Percentiles rank a stretch among this genome's conserved stretches.
Evolutionary conservation across 179 eudicot species (phyloP).

Genomic region (Sideroxylon spinosum): DNA sequence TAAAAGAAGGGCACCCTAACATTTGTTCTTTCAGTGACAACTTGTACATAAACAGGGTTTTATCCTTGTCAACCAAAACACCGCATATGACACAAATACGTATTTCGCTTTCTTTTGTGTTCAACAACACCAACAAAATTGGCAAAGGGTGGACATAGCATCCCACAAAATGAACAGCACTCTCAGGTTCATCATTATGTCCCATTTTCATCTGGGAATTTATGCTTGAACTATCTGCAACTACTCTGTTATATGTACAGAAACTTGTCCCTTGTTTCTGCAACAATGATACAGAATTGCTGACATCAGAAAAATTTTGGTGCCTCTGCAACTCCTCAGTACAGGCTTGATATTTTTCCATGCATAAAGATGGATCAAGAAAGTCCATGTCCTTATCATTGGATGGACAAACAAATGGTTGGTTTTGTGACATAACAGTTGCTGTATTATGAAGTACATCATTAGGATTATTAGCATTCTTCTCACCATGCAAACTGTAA

Average conservation of each 20-base stretch:
- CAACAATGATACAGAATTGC: constrained; percentile 15
- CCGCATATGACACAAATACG: constrained; percentile 73
- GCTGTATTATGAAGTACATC: constrained; percentile 22
- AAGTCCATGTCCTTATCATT: constrained; percentile 12
- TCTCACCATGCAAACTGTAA: constrained; percentile 13
- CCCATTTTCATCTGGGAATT: constrained; percentile 21
- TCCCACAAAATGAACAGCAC: constrained; percentile 43
- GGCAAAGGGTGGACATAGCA: constrained; percentile 62
- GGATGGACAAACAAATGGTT: constrained; percentile 15
- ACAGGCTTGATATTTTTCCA: constrained; percentile 17
- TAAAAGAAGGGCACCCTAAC: constrained; percentile 58
- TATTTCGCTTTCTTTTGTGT: constrained; percentile 41
- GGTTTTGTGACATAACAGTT: constrained; percentile 20
- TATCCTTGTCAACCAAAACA: constrained; percentile 34
- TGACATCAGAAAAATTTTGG: constrained; percentile 22
- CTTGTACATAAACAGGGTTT: constrained; percentile 62
- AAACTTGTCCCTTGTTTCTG: constrained; percentile 26
- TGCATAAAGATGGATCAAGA: constrained; percentile 17
- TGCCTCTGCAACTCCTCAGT: constrained; percentile 16
- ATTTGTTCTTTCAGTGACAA: constrained; percentile 34
- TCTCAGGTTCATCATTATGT: constrained; percentile 23
- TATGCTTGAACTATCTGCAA: constrained; percentile 21
- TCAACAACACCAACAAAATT: constrained; percentile 57
- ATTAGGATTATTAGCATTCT: constrained; percentile 12
- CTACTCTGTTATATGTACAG: constrained; percentile 22